phyloP scores from a whole-genome alignment of 2,329 filamentous ascomycete species.

The Trichoderma afroharzianum region DNA sequence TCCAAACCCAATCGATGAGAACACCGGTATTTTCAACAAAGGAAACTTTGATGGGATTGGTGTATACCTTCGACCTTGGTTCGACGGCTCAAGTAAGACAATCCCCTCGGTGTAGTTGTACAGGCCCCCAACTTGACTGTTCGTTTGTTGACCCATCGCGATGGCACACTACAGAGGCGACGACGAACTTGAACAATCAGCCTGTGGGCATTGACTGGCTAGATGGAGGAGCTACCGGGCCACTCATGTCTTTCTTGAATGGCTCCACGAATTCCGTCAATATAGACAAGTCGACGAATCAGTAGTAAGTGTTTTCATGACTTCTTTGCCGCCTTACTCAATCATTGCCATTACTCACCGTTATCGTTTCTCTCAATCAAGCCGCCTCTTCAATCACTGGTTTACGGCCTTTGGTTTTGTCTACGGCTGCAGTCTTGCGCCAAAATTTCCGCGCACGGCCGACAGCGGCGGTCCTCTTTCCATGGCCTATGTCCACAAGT shows the following conservation, averaged over 20 bases:
- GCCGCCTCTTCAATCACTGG: slow-evolving; percentile 31
- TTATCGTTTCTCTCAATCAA: not conserved
- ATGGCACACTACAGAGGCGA: slow-evolving; percentile 18
- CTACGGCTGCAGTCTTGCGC: slow-evolving; percentile 26
- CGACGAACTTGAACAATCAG: slow-evolving; percentile 29
- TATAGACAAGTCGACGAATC: slow-evolving; percentile 26
- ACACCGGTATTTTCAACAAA: slow-evolving; percentile 30
- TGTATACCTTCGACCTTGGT: slow-evolving; percentile 29
- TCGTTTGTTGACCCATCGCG: not conserved
- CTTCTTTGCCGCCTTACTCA: not conserved
- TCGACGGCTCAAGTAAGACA: slow-evolving; percentile 29
- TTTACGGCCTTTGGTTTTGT: slow-evolving; percentile 28
- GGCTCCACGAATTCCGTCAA: slow-evolving; percentile 22
- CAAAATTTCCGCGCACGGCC: slow-evolving; percentile 20
- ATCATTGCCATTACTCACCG: not conserved
- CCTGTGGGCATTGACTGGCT: slow-evolving; percentile 29
- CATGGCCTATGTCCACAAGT: slow-evolving; percentile 33
- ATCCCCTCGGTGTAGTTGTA: not conserved
- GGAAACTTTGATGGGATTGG: slow-evolving; percentile 23
- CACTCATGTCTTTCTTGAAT: slow-evolving; percentile 26
- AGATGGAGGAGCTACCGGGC: slow-evolving; percentile 28
- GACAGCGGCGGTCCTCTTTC: slow-evolving; percentile 20
- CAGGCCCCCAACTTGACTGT: not conserved
- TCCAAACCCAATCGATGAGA: slow-evolving; percentile 18
- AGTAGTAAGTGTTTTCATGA: slow-evolving; percentile 26